Evolutionary conservation across 441 rosid genomes (phyloP).

Genomic region (Codiaeum variegatum): DNA sequence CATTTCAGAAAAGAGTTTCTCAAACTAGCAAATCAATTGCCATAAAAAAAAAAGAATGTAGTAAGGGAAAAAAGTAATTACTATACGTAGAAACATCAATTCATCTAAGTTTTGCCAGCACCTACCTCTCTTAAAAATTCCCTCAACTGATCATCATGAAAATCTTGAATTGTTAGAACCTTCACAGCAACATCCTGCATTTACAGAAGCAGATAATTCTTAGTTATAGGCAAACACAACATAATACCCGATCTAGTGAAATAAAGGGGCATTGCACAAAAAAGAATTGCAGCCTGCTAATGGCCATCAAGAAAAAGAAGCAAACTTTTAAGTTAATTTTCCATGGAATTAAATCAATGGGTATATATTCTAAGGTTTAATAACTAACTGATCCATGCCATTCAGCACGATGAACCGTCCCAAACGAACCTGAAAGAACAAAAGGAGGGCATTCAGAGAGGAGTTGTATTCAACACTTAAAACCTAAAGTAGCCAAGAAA

Average conservation of each 20-base stretch:
- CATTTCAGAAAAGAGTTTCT: background rate
- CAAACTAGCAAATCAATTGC: background rate
- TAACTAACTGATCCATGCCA: slow-evolving; percentile 96
- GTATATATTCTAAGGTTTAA: background rate
- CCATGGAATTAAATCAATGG: background rate
- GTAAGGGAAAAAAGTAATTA: too few relatives aligned
- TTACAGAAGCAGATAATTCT: slow-evolving; percentile 3
- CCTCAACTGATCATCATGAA: slow-evolving; percentile 79
- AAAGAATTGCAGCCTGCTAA: background rate
- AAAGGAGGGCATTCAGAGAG: slow-evolving; percentile 2
- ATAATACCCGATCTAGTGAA: background rate
- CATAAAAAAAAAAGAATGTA: background rate
- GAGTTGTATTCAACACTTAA: background rate
- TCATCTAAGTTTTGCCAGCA: background rate
- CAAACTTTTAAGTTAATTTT: background rate
- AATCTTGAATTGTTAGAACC: slow-evolving; percentile 79
- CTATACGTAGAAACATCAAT: too few relatives aligned
- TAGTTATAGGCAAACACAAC: background rate
- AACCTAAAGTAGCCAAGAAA: slow-evolving; percentile 3
- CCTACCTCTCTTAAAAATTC: slow-evolving; percentile 89
- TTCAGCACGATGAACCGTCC: slow-evolving; percentile 97
- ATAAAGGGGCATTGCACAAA: background rate
- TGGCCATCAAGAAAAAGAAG: background rate
- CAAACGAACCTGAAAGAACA: slow-evolving; percentile 72
- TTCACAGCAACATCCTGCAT: slow-evolving; percentile 94